These are phyloP conservation scores for Cocos nucifera DNA, from an alignment of 176 grass and related monocot species.

Conservation along the genomic window DNA sequence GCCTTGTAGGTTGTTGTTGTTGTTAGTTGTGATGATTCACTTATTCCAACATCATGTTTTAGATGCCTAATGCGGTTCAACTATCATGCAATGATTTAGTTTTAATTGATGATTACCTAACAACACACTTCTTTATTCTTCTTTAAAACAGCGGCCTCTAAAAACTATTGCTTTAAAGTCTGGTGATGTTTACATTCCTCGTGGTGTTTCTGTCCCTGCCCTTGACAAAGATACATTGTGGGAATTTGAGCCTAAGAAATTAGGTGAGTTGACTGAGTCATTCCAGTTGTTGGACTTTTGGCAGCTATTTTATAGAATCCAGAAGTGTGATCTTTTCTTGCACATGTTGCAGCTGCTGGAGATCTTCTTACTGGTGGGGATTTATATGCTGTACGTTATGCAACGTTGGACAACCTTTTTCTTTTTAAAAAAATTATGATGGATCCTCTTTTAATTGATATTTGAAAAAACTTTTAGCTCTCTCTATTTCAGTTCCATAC, in stretches of 20 bases:
- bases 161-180: constrained; percentile 90
- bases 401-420: background rate
- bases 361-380: constrained; percentile 57
- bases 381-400: constrained; percentile 53
- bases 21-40: constrained; percentile 7
- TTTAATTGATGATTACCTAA: background rate
- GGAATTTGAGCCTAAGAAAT: constrained; percentile 66
- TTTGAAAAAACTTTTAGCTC: too few relatives aligned
- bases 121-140: constrained; percentile 1
- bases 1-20: background rate
- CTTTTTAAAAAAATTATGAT: too few relatives aligned
- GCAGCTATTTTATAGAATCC: too few relatives aligned
- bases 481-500: constrained; percentile 1
- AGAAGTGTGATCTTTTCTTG: too few relatives aligned
- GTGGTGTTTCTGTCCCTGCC: constrained; percentile 77
- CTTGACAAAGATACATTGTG: constrained; percentile 73
- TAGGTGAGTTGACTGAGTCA: constrained; percentile 29
- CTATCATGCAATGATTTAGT: background rate
- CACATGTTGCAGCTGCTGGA: constrained; percentile 51
- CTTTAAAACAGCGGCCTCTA: constrained; percentile 50
- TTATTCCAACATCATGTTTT: background rate
- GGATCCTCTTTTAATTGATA: too few relatives aligned
- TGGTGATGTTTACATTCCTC: constrained; percentile 86
- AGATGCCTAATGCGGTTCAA: background rate
- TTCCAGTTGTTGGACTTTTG: too few relatives aligned